These are phyloP conservation scores for Coccomyxa sp. DNA, from an alignment of 139 green algal species.

Conservation along the genomic window DNA sequence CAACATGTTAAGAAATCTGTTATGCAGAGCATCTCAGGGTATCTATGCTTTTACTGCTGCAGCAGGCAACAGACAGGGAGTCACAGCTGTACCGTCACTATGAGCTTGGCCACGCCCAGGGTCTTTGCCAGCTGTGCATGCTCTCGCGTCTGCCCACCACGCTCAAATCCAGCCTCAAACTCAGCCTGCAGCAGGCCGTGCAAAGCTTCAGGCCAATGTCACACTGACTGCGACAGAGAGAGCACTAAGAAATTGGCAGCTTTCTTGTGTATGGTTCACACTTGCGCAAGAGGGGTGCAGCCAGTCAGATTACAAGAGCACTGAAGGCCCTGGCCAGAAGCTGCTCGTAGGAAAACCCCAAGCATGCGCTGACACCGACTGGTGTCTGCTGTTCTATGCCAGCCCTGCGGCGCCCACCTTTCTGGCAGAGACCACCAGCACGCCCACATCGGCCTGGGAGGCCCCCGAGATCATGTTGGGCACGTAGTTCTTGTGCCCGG, in stretches of 20 bases:
- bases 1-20: no score
- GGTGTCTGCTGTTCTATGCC: no score
- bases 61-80: no score
- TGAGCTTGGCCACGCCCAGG: slow-evolving; percentile 87
- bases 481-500: slow-evolving; percentile 98
- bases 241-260: no score
- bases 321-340: no score
- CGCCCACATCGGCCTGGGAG: slow-evolving; percentile 80
- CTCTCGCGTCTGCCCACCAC: slow-evolving; percentile 91
- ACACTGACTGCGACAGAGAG: no score
- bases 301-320: not conserved
- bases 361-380: no score
- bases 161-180: slow-evolving; percentile 95
- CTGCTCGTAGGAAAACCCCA: no score
- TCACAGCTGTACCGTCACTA: slow-evolving; percentile 41
- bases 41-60: not conserved
- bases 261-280: no score
- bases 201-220: no score
- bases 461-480: slow-evolving; percentile 96
- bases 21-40: no score
- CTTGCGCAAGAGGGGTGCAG: no score
- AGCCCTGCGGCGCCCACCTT: slow-evolving; percentile 62
- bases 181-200: slow-evolving; percentile 80
- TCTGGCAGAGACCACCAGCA: slow-evolving; percentile 87
- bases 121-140: slow-evolving; percentile 95